These are phyloP conservation scores for Macrolepiota dolichaula DNA, from an alignment of 768 basidiomycete genomes.

Conservation along the genomic window DNA sequence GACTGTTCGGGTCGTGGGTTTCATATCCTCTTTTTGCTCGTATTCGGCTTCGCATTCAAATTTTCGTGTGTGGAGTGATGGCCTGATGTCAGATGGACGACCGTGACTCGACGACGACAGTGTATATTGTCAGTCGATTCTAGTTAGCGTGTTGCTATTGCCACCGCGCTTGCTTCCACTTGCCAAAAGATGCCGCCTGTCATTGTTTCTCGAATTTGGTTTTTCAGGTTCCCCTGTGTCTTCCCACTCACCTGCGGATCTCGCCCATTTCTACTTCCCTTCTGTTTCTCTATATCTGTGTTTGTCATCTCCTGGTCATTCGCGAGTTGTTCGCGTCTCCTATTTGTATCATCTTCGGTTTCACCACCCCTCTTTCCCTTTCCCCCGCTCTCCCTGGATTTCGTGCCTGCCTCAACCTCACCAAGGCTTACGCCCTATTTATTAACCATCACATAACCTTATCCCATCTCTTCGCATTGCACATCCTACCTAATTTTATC, in stretches of 20 bases:
- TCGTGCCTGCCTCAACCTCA: neutral
- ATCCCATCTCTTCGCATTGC: slow-evolving; percentile 1
- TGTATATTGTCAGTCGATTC: slow-evolving; percentile 1
- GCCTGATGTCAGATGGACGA: neutral
- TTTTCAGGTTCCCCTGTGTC: neutral
- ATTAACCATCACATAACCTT: slow-evolving; percentile 10
- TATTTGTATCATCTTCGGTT: neutral
- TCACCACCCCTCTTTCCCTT: neutral
- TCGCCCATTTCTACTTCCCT: neutral
- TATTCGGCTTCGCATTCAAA: slow-evolving; percentile 2
- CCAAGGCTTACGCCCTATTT: slow-evolving; percentile 3
- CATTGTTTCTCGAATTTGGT: neutral
- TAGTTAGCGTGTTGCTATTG: neutral
- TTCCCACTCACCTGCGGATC: neutral
- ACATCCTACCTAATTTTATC: slow-evolving; percentile 2
- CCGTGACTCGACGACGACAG: neutral
- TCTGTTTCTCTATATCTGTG: neutral
- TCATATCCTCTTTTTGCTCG: neutral
- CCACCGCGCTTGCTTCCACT: neutral
- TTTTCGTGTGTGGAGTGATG: slow-evolving; percentile 9
- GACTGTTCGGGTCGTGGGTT: slow-evolving; percentile 14
- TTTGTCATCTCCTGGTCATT: slow-evolving; percentile 1
- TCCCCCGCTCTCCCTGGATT: neutral
- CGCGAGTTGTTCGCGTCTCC: neutral
- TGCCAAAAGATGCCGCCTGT: neutral